A percentile compares a stretch with the other conserved stretches of the same genome.
Conservation (phyloP, 164 flowering plant genomes). For the Cinnamomum chago region DNA sequence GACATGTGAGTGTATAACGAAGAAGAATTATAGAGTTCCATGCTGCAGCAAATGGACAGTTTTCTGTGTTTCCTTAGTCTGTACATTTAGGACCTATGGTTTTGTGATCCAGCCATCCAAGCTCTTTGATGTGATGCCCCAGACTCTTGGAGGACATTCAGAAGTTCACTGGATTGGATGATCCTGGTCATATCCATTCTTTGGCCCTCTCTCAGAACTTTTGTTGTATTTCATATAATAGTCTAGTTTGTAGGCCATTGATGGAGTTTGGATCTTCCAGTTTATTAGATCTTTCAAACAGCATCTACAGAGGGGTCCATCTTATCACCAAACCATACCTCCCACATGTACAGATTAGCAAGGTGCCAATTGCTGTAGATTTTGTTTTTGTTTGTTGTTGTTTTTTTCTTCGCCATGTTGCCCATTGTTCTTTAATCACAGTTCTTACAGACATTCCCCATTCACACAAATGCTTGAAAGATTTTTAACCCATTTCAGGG, state of each 20-base stretch:
- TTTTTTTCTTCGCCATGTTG: neutral
- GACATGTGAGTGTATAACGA: constrained; percentile 65
- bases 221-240: neutral
- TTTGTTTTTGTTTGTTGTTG: no score
- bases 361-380: neutral
- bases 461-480: neutral
- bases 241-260: neutral
- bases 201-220: neutral
- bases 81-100: neutral
- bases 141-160: neutral
- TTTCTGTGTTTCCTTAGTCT: neutral
- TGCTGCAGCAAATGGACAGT: neutral
- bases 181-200: neutral
- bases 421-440: neutral
- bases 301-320: neutral
- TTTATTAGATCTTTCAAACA: neutral
- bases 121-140: neutral
- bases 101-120: no score
- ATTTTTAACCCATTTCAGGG: constrained; percentile 43
- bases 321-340: neutral
- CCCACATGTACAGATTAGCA: neutral
- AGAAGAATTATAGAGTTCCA: neutral
- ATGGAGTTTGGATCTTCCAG: neutral
- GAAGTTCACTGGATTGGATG: neutral
- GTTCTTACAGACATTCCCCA: neutral